phyloP scores from a whole-genome alignment of 192 early-diverging fungal species.

The Gryganskiella cystojenkinii region DNA sequence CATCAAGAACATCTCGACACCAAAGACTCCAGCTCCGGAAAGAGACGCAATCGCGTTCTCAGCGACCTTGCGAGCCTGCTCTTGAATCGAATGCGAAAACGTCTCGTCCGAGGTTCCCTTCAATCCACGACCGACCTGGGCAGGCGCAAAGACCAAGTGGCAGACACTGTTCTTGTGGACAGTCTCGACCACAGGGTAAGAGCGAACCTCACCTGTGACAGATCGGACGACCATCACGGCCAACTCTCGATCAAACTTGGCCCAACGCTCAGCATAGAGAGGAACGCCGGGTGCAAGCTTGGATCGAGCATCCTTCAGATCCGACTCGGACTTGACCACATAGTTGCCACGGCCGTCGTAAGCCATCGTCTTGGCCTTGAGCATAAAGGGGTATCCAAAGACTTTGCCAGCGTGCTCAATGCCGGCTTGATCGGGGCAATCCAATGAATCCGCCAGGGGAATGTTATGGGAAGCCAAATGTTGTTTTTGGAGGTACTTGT shows the following conservation, averaged over 20 bases:
- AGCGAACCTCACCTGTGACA: conserved; percentile 75
- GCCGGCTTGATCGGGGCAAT: conserved; percentile 65
- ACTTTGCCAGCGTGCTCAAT: conserved; percentile 64
- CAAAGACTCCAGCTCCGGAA: conserved; percentile 92
- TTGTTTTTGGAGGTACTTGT: conserved; percentile 94
- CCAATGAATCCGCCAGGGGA: conserved; percentile 76
- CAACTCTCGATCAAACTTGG: conserved; percentile 91
- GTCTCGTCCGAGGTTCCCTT: conserved; percentile 47
- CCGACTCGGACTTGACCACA: conserved; percentile 78
- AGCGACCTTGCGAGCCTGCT: conserved; percentile 82
- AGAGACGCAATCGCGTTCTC: conserved; percentile 84
- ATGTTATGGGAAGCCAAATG: conserved; percentile 74
- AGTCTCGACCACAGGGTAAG: conserved; percentile 97
- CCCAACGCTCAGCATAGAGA: conserved; percentile 96
- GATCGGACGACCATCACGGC: conserved; percentile 97
- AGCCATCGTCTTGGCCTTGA: conserved; percentile 93
- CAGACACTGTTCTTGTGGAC: conserved; percentile 97
- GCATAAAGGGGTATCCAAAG: conserved; percentile 95
- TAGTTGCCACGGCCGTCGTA: conserved; percentile 98
- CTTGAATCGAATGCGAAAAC: conserved; percentile 59
- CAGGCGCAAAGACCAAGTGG: conserved; percentile 95
- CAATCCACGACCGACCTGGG: conserved; percentile 87
- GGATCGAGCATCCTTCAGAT: conserved; percentile 71
- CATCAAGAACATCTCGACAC: conserved; percentile 98
- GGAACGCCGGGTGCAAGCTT: conserved; percentile 71